Percentiles rank a stretch among this genome's conserved stretches.
Evolutionary conservation across 768 basidiomycete species (phyloP).

Genomic region (Mycena olivaceomarginata): DNA sequence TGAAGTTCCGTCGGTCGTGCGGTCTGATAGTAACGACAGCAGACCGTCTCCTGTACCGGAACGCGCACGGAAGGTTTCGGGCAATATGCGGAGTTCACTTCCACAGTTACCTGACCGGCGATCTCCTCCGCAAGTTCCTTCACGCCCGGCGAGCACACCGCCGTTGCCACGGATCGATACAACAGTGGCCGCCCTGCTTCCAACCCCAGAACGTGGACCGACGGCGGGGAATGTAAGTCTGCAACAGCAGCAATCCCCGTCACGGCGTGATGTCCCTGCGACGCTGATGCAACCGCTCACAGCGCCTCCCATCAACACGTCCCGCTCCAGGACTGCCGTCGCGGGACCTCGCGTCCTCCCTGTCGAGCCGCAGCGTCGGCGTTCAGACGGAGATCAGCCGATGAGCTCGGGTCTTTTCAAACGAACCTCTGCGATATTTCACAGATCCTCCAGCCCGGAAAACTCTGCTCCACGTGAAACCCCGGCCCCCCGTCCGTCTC

Average conservation of each 20-base stretch:
- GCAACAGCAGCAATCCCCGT: slow-evolving; percentile 25
- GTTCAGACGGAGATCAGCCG: slow-evolving; percentile 66
- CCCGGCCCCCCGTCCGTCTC: slow-evolving; percentile 14
- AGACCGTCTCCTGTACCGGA: slow-evolving; percentile 8
- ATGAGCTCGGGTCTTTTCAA: slow-evolving; percentile 21
- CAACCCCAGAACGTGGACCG: neutral
- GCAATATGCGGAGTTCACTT: slow-evolving; percentile 33
- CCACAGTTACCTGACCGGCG: slow-evolving; percentile 28
- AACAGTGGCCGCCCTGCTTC: neutral
- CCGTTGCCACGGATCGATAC: slow-evolving; percentile 42
- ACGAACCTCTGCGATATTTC: slow-evolving; percentile 37
- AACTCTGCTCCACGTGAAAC: slow-evolving; percentile 1
- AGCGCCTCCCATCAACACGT: slow-evolving; percentile 23
- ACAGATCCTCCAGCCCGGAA: slow-evolving; percentile 14
- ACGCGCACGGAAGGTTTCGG: slow-evolving; percentile 28
- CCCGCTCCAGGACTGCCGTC: slow-evolving; percentile 47
- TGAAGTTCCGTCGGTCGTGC: slow-evolving; percentile 40
- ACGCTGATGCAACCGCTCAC: slow-evolving; percentile 14
- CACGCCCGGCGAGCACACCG: slow-evolving; percentile 42
- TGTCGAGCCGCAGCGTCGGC: slow-evolving; percentile 61
- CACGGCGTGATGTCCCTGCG: slow-evolving; percentile 22
- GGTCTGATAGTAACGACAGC: slow-evolving; percentile 32
- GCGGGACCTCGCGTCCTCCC: slow-evolving; percentile 46
- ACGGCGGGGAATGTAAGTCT: neutral
- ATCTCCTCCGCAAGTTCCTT: slow-evolving; percentile 25